Conservation (phyloP, 768 basidiomycete genomes). For the Amanita molliuscula region DNA sequence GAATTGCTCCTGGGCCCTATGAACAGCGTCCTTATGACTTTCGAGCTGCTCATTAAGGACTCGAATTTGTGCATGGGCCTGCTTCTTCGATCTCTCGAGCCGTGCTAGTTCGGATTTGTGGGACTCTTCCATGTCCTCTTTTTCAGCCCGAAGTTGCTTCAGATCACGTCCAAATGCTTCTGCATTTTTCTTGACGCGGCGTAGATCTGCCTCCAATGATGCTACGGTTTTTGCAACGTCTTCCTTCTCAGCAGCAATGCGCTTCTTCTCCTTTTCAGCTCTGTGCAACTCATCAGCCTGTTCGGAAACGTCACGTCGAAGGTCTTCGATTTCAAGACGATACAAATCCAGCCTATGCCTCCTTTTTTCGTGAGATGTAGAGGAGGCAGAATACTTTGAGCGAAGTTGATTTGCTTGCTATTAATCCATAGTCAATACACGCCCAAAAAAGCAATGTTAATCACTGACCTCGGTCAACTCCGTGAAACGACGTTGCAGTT, state of each 20-base stretch:
- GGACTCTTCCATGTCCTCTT: constrained; percentile 47
- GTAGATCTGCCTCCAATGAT: constrained; percentile 60
- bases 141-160: constrained; percentile 53
- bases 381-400: constrained; percentile 47
- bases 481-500: constrained; percentile 56
- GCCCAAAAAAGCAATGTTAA: not conserved
- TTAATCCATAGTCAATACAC: not conserved
- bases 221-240: constrained; percentile 61
- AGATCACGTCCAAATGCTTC: constrained; percentile 73
- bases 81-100: constrained; percentile 57
- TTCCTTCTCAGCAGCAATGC: constrained; percentile 49
- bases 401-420: constrained; percentile 56
- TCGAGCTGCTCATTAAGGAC: constrained; percentile 59
- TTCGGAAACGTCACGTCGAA: constrained; percentile 54
- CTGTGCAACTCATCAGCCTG: constrained; percentile 54
- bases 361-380: constrained; percentile 58
- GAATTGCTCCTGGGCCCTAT: constrained; percentile 34
- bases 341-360: constrained; percentile 68
- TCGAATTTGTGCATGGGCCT: constrained; percentile 54
- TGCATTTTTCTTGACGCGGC: constrained; percentile 65
- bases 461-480: constrained; percentile 55
- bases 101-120: constrained; percentile 45
- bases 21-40: constrained; percentile 37
- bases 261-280: constrained; percentile 53
- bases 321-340: constrained; percentile 63